phyloP scores from a whole-genome alignment of 768 basidiomycete genomes.

The Neoboletus subvelutipes region DNA sequence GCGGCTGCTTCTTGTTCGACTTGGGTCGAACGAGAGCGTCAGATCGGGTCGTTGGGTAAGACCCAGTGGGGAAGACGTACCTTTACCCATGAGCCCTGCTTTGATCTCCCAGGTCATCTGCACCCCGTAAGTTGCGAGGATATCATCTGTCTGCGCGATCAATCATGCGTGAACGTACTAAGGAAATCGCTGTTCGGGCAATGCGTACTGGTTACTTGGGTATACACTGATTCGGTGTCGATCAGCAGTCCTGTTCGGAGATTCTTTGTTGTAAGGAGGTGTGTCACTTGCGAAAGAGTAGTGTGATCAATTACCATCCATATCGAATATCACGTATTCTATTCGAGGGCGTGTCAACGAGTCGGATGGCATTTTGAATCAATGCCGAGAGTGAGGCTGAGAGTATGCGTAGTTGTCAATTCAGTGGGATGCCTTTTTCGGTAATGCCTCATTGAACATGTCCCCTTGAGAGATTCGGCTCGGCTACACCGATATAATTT shows the following conservation, averaged over 20 bases:
- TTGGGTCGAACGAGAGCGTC: conserved; percentile 21
- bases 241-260: conserved; percentile 60
- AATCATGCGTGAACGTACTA: not conserved
- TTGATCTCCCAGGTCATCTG: conserved; percentile 89
- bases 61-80: conserved; percentile 37
- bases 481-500: no score
- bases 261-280: not conserved
- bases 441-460: no score
- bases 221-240: conserved; percentile 76
- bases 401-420: no score
- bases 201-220: conserved; percentile 70
- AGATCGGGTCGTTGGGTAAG: not conserved
- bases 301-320: conserved; percentile 54
- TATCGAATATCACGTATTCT: conserved; percentile 71
- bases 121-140: conserved; percentile 69
- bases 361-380: conserved; percentile 10
- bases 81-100: conserved; percentile 86
- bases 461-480: no score
- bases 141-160: conserved; percentile 50
- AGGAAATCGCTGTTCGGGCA: not conserved
- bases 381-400: not conserved
- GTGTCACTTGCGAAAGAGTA: not conserved
- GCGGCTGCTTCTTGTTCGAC: conserved; percentile 63
- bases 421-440: no score
- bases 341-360: conserved; percentile 26